These are phyloP conservation scores for Jacaranda mimosifolia DNA, from an alignment of 257 asterid genomes.

Conservation along the genomic window DNA sequence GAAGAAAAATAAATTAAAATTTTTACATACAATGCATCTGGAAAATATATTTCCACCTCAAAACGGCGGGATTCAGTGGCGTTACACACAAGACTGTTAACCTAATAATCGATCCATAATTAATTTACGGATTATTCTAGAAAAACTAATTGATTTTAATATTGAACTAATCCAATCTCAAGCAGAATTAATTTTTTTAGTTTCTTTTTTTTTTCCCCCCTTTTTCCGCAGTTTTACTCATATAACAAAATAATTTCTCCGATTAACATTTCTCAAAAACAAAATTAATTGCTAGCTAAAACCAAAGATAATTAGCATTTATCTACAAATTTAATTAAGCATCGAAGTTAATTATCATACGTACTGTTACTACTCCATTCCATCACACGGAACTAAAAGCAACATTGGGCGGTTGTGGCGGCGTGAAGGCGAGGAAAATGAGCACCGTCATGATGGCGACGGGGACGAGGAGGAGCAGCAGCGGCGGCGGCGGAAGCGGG, in stretches of 20 bases:
- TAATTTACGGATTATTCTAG: background rate
- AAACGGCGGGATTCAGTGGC: conserved; percentile 3
- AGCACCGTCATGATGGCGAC: conserved; percentile 64
- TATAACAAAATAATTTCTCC: conserved; percentile 14
- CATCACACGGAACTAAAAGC: conserved; percentile 25
- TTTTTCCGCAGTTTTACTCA: background rate
- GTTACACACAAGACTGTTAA: background rate
- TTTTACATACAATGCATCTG: conserved; percentile 46
- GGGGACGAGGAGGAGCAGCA: conserved; percentile 57
- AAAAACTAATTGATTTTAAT: background rate
- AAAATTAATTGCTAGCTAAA: background rate
- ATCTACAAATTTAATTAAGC: conserved; percentile 26
- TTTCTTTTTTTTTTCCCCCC: background rate
- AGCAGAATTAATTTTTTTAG: background rate
- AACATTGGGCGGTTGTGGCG: conserved; percentile 47
- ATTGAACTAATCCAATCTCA: background rate
- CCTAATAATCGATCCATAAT: background rate
- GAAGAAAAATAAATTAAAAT: background rate
- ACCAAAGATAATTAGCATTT: conserved; percentile 6
- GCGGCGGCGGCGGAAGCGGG: conserved; percentile 80
- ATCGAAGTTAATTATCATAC: background rate
- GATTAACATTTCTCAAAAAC: conserved; percentile 9
- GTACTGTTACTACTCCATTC: background rate
- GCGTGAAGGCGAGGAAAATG: conserved; percentile 54
- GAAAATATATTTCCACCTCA: conserved; percentile 17